These are phyloP conservation scores for Xylaria sp. DNA, from an alignment of 2,329 filamentous ascomycete genomes.

Conservation along the genomic window DNA sequence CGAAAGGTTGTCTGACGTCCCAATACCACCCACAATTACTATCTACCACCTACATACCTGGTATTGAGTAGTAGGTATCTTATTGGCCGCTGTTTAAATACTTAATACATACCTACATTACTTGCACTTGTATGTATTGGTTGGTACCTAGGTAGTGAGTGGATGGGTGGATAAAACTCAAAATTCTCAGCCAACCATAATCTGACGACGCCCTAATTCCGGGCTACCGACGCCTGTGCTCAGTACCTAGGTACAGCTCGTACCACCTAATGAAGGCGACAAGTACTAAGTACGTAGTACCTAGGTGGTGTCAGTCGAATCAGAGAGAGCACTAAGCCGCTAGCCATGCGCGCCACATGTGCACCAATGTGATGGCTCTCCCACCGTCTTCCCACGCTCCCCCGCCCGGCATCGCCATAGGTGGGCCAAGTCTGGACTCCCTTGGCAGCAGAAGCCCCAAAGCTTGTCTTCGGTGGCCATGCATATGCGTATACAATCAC, in stretches of 20 bases:
- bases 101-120: too few relatives aligned
- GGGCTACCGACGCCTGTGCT: conserved; percentile 20
- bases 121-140: too few relatives aligned
- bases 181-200: background rate
- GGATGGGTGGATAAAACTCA: background rate
- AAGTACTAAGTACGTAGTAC: too few relatives aligned
- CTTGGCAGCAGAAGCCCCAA: conserved; percentile 39
- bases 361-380: conserved; percentile 21
- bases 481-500: background rate
- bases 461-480: conserved; percentile 33
- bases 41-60: too few relatives aligned
- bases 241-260: background rate
- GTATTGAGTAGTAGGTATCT: too few relatives aligned
- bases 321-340: conserved; percentile 9
- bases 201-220: conserved; percentile 1
- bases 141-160: too few relatives aligned
- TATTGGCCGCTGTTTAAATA: too few relatives aligned
- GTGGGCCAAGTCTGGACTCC: conserved; percentile 29
- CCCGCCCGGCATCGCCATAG: conserved; percentile 24
- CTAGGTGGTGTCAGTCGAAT: conserved; percentile 11
- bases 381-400: too few relatives aligned
- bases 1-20: background rate
- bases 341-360: conserved; percentile 16
- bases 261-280: conserved; percentile 12
- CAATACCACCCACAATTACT: background rate